These are phyloP conservation scores for Endogone sp. DNA, from an alignment of 192 early-diverging fungal genomes.

Conservation along the genomic window DNA sequence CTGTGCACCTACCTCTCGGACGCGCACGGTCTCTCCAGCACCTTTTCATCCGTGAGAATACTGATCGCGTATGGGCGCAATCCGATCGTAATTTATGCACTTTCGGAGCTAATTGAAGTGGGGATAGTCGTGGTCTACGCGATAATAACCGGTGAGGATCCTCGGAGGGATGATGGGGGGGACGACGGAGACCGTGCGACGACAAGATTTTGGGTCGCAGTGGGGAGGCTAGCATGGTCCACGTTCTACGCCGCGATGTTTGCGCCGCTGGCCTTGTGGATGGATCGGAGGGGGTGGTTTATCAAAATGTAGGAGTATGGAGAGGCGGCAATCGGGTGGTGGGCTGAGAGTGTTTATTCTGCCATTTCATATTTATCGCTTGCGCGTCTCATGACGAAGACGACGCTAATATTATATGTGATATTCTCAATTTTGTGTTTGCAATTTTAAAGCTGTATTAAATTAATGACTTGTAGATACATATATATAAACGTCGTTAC, in stretches of 20 bases:
- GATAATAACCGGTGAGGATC: background rate
- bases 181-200: too few species aligned
- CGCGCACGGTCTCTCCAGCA: background rate
- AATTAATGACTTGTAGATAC: too few species aligned
- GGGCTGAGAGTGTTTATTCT: too few species aligned
- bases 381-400: too few species aligned
- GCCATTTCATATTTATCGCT: too few species aligned
- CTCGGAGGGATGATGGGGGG: too few species aligned
- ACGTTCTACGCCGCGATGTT: background rate
- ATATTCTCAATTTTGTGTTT: too few species aligned
- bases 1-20: slow-evolving; percentile 17
- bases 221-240: background rate
- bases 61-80: slow-evolving; percentile 43
- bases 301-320: background rate
- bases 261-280: background rate
- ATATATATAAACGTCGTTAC: too few species aligned
- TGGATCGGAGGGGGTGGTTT: background rate
- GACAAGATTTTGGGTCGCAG: too few species aligned
- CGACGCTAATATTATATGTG: too few species aligned
- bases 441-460: too few species aligned
- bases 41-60: slow-evolving; percentile 2
- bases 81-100: slow-evolving; percentile 40
- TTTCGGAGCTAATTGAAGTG: slow-evolving; percentile 15
- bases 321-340: too few species aligned
- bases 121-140: background rate